Evolutionary conservation across 257 asterid genomes (phyloP).

Genomic region (Osmanthus fragrans): DNA sequence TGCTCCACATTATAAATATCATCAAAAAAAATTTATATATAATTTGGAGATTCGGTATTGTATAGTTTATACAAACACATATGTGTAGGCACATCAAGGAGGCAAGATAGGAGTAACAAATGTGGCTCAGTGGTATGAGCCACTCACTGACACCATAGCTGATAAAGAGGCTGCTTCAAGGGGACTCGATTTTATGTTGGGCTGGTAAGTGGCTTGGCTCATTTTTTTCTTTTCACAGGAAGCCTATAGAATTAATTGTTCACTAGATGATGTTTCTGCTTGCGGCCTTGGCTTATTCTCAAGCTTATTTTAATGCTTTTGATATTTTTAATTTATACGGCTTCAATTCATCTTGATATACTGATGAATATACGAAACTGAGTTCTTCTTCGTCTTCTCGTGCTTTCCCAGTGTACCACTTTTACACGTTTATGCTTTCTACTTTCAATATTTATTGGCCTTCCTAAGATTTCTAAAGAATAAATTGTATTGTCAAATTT

Average conservation of each 20-base stretch:
- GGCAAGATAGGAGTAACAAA: conserved; percentile 41
- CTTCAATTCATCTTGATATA: no score
- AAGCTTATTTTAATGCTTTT: no score
- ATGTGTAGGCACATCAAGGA: conserved; percentile 19
- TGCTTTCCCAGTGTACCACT: no score
- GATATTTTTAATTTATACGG: no score
- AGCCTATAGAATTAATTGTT: no score
- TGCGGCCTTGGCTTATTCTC: no score
- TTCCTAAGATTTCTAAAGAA: no score
- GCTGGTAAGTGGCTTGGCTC: conserved; percentile 27
- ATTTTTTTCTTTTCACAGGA: no score
- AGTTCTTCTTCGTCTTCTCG: background rate
- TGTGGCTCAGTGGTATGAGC: conserved; percentile 29
- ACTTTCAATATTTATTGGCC: background rate
- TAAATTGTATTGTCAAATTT: no score
- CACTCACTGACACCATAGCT: conserved; percentile 21
- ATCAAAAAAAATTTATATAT: no score
- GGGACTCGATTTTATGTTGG: conserved; percentile 33
- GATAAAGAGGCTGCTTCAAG: conserved; percentile 11
- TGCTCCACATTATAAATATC: background rate
- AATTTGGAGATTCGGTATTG: background rate
- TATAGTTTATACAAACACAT: background rate
- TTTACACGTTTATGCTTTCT: background rate
- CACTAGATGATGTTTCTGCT: no score
- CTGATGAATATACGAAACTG: no score